A percentile compares a stretch with the other conserved stretches of the same genome.
These are phyloP conservation scores for Furcasterigmium furcatum DNA, from an alignment of 2,329 filamentous ascomycete genomes.

Conservation along the genomic window DNA sequence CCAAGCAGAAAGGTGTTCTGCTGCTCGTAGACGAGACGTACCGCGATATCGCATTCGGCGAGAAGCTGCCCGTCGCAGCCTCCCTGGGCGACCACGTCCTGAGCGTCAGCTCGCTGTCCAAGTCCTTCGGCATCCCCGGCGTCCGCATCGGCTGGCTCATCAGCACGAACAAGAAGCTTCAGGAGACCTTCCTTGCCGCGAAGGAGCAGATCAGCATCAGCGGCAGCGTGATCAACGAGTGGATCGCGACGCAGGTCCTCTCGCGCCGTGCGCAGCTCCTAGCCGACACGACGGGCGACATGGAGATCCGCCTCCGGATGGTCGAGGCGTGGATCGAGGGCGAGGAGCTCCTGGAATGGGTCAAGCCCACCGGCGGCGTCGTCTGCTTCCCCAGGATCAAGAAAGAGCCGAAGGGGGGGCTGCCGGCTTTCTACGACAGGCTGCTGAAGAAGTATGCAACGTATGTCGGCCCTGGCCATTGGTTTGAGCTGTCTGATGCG, in stretches of 20 bases:
- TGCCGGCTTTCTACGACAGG: slow-evolving; percentile 13
- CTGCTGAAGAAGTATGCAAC: slow-evolving; percentile 14
- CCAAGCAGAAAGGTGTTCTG: slow-evolving; percentile 7
- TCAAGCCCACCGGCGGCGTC: slow-evolving; percentile 16
- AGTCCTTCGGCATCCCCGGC: slow-evolving; percentile 16
- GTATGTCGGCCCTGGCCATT: slow-evolving; percentile 18
- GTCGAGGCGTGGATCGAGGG: slow-evolving; percentile 15
- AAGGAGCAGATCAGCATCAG: slow-evolving; percentile 20
- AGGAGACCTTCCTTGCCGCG: slow-evolving; percentile 16
- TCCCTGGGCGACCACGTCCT: slow-evolving; percentile 14
- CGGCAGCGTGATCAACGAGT: slow-evolving; percentile 16
- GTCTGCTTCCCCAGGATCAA: slow-evolving; percentile 19
- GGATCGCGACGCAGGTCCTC: slow-evolving; percentile 17
- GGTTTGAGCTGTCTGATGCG: slow-evolving; percentile 17
- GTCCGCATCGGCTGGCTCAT: slow-evolving; percentile 17
- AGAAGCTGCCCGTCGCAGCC: slow-evolving; percentile 10
- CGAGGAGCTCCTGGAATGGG: slow-evolving; percentile 19
- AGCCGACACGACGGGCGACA: slow-evolving; percentile 8
- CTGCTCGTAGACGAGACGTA: slow-evolving; percentile 20
- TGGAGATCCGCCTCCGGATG: slow-evolving; percentile 14
- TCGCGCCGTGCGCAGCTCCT: slow-evolving; percentile 9
- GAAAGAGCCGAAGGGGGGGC: slow-evolving; percentile 12
- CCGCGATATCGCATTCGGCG: slow-evolving; percentile 11
- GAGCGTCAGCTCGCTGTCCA: slow-evolving; percentile 17
- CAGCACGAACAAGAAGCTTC: slow-evolving; percentile 10